These are phyloP conservation scores for Ustilago nuda DNA, from an alignment of 1,284 basidiomycete species.

Conservation along the genomic window DNA sequence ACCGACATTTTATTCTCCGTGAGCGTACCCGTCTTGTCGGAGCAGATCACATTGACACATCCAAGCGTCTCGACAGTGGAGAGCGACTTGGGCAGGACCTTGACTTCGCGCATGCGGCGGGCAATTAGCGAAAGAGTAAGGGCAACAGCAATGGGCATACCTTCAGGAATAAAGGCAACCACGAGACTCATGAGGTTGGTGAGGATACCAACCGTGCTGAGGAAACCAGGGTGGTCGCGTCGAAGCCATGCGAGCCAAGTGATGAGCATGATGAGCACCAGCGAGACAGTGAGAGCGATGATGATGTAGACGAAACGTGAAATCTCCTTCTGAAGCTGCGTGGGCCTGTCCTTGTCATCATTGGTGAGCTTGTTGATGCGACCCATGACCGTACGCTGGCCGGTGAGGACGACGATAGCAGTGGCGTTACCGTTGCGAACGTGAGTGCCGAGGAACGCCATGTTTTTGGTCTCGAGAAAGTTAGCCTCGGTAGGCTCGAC, in stretches of 20 bases:
- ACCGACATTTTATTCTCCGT: conserved; percentile 73
- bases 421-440: conserved; percentile 75
- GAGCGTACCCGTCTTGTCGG: conserved; percentile 81
- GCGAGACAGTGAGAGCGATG: conserved; percentile 72
- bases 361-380: conserved; percentile 56
- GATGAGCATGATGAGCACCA: conserved; percentile 73
- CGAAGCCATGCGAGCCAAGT: conserved; percentile 73
- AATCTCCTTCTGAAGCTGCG: conserved; percentile 72
- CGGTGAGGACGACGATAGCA: conserved; percentile 75
- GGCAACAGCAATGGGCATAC: conserved; percentile 78
- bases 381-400: conserved; percentile 75
- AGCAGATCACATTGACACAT: conserved; percentile 76
- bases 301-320: conserved; percentile 71
- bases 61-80: conserved; percentile 79
- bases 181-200: conserved; percentile 75
- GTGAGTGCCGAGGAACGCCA: conserved; percentile 77
- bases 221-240: conserved; percentile 73
- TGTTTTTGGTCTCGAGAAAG: conserved; percentile 73
- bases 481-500: conserved; percentile 74
- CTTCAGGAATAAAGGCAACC: conserved; percentile 78
- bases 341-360: conserved; percentile 72
- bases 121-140: conserved; percentile 79
- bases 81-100: conserved; percentile 76
- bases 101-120: conserved; percentile 78
- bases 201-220: conserved; percentile 75